Conservation (phyloP, 139 green algal species). For the Penium margaritaceum region DNA sequence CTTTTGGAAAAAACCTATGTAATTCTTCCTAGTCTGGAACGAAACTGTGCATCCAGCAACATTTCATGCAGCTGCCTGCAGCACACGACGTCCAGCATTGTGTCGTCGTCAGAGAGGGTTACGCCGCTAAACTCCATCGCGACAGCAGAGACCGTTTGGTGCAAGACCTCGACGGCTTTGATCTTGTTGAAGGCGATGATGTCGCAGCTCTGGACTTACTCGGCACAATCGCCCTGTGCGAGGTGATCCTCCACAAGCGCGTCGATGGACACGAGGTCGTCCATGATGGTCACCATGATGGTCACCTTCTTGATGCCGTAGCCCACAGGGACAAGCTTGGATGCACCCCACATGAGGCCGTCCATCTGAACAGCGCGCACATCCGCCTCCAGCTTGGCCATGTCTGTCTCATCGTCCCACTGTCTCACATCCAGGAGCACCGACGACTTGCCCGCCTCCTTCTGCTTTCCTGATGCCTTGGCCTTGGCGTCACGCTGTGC, state of each 20-base stretch:
- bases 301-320: constrained; percentile 68
- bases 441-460: constrained; percentile 56
- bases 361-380: constrained; percentile 59
- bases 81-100: too few species aligned
- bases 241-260: constrained; percentile 63
- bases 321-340: constrained; percentile 57
- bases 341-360: constrained; percentile 59
- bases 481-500: not conserved
- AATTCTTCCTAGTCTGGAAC: too few species aligned
- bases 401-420: constrained; percentile 63
- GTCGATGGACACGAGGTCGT: constrained; percentile 61
- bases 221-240: constrained; percentile 46
- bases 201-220: constrained; percentile 59
- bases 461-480: too few species aligned
- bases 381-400: constrained; percentile 53
- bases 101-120: too few species aligned
- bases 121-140: too few species aligned
- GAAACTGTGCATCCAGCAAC: too few species aligned
- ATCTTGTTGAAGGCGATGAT: constrained; percentile 64
- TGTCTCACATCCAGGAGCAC: constrained; percentile 65
- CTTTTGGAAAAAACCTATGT: too few species aligned
- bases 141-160: too few species aligned
- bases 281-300: constrained; percentile 64
- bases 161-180: constrained; percentile 31
- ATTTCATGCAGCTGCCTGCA: too few species aligned